These are phyloP conservation scores for Strobilomyces echinocephalus DNA, from an alignment of 768 basidiomycete species.

Conservation along the genomic window DNA sequence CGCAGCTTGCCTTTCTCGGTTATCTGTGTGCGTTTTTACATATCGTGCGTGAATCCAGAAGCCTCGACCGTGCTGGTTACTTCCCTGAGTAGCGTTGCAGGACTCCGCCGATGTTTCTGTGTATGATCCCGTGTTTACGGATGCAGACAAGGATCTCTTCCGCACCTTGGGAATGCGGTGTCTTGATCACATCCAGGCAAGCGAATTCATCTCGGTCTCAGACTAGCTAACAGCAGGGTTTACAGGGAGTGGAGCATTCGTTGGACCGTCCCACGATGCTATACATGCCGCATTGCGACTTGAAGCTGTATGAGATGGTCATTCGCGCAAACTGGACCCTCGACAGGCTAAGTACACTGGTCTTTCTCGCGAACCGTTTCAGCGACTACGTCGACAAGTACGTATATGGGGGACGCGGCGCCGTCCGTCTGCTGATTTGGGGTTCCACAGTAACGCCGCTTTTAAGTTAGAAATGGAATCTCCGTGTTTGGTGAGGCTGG, in stretches of 20 bases:
- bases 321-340: conserved; percentile 57
- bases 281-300: conserved; percentile 79
- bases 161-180: conserved; percentile 32
- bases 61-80: conserved; percentile 13
- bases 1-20: conserved; percentile 65
- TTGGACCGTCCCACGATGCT: conserved; percentile 49
- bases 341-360: conserved; percentile 40
- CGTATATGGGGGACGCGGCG: conserved; percentile 13
- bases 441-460: conserved; percentile 43
- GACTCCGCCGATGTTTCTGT: conserved; percentile 43
- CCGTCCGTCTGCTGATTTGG: conserved; percentile 8
- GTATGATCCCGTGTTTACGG: conserved; percentile 74
- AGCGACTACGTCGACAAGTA: conserved; percentile 66
- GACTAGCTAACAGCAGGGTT: conserved; percentile 10
- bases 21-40: conserved; percentile 47
- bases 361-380: conserved; percentile 65
- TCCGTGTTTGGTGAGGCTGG: conserved; percentile 51
- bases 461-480: conserved; percentile 46
- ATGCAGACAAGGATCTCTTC: conserved; percentile 52
- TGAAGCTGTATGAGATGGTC: conserved; percentile 63
- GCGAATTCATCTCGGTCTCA: conserved; percentile 27
- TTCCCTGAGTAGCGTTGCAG: conserved; percentile 32
- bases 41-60: conserved; percentile 48
- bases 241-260: conserved; percentile 33
- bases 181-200: conserved; percentile 46